Conservation (phyloP, 1,284 basidiomycete genomes). For the Inonotus obliquus region DNA sequence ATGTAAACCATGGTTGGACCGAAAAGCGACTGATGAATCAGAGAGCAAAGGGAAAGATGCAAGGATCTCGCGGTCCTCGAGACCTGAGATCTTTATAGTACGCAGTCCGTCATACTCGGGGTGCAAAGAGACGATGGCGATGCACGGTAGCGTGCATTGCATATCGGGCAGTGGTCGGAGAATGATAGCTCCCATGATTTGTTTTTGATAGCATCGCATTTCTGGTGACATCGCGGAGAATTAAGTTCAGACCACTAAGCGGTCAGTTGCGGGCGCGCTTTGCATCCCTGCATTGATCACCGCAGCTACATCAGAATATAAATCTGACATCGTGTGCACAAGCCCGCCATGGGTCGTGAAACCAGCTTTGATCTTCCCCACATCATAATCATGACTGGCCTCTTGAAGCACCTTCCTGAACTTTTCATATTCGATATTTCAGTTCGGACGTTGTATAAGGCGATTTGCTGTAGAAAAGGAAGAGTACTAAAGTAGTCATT, state of each 20-base stretch:
- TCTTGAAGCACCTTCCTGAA: constrained; percentile 28
- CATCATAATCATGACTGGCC: constrained; percentile 42
- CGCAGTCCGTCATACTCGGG: too few relatives aligned
- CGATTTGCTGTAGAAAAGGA: too few relatives aligned
- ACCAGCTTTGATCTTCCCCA: constrained; percentile 36
- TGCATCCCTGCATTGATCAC: background rate
- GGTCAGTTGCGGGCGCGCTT: background rate
- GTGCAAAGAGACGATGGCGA: too few relatives aligned
- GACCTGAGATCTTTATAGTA: too few relatives aligned
- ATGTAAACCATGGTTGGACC: constrained; percentile 25
- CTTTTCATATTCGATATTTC: too few relatives aligned
- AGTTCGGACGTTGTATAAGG: too few relatives aligned
- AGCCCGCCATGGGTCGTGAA: constrained; percentile 37
- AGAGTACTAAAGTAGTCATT: too few relatives aligned
- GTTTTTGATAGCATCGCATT: too few relatives aligned
- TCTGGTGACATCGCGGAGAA: background rate
- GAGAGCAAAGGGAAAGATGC: background rate
- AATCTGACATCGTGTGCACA: constrained; percentile 22
- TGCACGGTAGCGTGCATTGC: too few relatives aligned
- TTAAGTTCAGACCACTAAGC: background rate
- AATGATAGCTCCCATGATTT: too few relatives aligned
- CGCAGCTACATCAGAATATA: background rate
- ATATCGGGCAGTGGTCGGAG: too few relatives aligned
- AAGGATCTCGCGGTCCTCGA: background rate
- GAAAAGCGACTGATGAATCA: background rate